These are phyloP conservation scores for Fraxinus dipetala DNA, from an alignment of 305 asterid genomes.

Conservation along the genomic window DNA sequence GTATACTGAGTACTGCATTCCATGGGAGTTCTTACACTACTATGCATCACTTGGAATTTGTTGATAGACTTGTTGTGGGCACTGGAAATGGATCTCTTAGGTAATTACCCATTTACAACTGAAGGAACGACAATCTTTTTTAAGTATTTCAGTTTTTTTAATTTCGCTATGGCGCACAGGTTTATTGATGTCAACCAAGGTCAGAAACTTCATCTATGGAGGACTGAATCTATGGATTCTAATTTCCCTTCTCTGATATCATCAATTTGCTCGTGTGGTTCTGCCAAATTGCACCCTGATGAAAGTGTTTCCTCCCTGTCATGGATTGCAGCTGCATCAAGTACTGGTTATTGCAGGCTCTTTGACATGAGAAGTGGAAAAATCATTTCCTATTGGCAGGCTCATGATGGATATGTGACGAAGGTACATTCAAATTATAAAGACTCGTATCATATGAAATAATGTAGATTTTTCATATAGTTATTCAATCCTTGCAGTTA, in stretches of 20 bases:
- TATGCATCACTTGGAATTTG: slow-evolving; percentile 73
- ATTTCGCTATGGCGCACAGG: slow-evolving; percentile 41
- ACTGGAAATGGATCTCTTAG: slow-evolving; percentile 96
- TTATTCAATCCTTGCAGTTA: slow-evolving; percentile 53
- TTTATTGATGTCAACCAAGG: slow-evolving; percentile 87
- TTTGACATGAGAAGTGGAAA: slow-evolving; percentile 89
- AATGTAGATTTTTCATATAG: slow-evolving; percentile 20
- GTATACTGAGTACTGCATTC: slow-evolving; percentile 70
- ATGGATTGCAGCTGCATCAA: slow-evolving; percentile 89
- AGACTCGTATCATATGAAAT: slow-evolving; percentile 17
- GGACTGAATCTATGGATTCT: slow-evolving; percentile 65
- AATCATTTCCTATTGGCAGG: slow-evolving; percentile 86
- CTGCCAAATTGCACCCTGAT: slow-evolving; percentile 42
- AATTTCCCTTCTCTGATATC: slow-evolving; percentile 78
- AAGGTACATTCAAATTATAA: slow-evolving; percentile 52
- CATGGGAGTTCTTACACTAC: slow-evolving; percentile 86
- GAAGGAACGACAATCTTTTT: background rate
- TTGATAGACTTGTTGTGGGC: slow-evolving; percentile 70
- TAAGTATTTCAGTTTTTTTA: slow-evolving; percentile 21
- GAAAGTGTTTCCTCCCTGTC: slow-evolving; percentile 57
- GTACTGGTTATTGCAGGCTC: slow-evolving; percentile 83
- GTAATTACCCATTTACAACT: slow-evolving; percentile 40
- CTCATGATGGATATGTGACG: slow-evolving; percentile 96
- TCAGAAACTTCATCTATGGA: slow-evolving; percentile 91
- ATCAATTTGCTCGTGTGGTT: slow-evolving; percentile 78